Percentiles rank a stretch among this genome's conserved stretches.
These are phyloP conservation scores for Penicillium waksmanii DNA, from an alignment of 495 filamentous ascomycete genomes.

Conservation along the genomic window DNA sequence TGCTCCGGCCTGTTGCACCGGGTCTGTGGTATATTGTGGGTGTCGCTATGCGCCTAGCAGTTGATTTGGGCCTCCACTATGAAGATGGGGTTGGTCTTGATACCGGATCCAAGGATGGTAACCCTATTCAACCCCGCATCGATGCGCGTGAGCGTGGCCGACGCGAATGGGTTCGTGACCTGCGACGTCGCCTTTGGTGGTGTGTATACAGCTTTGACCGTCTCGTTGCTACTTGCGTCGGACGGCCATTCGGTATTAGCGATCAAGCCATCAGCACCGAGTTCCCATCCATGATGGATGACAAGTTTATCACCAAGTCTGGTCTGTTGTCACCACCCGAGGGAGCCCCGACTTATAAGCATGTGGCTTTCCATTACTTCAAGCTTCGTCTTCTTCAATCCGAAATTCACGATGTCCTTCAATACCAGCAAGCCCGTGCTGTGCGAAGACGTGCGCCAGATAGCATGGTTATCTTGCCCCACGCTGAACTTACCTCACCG, in stretches of 20 bases:
- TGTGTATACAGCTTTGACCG: conserved; percentile 93
- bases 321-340: conserved; percentile 65
- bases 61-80: conserved; percentile 91
- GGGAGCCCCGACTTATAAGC: conserved; percentile 75
- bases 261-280: conserved; percentile 94
- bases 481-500: conserved; percentile 77
- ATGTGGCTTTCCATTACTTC: conserved; percentile 89
- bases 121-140: conserved; percentile 37
- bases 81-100: conserved; percentile 82
- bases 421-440: conserved; percentile 77
- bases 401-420: conserved; percentile 91
- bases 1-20: conserved; percentile 87
- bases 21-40: conserved; percentile 98
- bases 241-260: conserved; percentile 88
- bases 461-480: conserved; percentile 69
- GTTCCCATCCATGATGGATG: conserved; percentile 85
- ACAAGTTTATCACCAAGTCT: conserved; percentile 84
- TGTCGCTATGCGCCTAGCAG: conserved; percentile 84
- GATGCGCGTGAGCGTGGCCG: conserved; percentile 70
- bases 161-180: conserved; percentile 83
- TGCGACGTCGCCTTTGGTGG: conserved; percentile 92
- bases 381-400: conserved; percentile 90
- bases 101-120: conserved; percentile 39
- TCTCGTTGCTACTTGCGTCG: conserved; percentile 88
- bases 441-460: conserved; percentile 56